These are phyloP conservation scores for Pseudogymnoascus sp. DNA, from an alignment of 2,329 filamentous ascomycete genomes.

Conservation along the genomic window DNA sequence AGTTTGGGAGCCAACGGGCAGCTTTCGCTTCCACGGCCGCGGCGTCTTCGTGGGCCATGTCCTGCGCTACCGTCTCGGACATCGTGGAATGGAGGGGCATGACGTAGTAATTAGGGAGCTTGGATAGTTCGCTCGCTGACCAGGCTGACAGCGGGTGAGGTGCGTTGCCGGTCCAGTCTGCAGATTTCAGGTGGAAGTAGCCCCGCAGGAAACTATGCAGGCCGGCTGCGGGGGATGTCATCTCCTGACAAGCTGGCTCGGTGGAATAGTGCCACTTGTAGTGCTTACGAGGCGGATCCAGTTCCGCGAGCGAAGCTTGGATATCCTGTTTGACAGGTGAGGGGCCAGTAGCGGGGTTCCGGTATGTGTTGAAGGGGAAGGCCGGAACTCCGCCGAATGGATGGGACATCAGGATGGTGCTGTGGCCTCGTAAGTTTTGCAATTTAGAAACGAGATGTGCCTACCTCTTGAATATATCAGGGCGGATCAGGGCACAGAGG, in stretches of 20 bases:
- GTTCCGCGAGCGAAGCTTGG: conserved; percentile 44
- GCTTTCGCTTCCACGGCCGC: conserved; percentile 29
- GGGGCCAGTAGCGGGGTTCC: conserved; percentile 18
- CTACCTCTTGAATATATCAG: conserved; percentile 53
- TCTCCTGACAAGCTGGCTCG: conserved; percentile 36
- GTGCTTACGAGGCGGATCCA: conserved; percentile 51
- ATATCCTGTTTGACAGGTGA: conserved; percentile 33
- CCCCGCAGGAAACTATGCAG: conserved; percentile 54
- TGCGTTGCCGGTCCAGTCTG: conserved; percentile 44
- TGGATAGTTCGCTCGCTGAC: conserved; percentile 46
- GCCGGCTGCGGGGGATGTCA: conserved; percentile 40
- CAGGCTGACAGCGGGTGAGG: conserved; percentile 46
- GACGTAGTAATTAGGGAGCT: conserved; percentile 61
- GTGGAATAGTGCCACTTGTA: conserved; percentile 61
- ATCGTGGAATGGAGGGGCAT: conserved; percentile 51
- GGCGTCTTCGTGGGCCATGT: conserved; percentile 45
- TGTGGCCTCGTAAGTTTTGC: conserved; percentile 9
- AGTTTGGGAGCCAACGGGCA: conserved; percentile 45
- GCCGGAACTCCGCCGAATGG: conserved; percentile 47
- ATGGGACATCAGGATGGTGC: conserved; percentile 54
- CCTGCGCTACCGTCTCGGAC: conserved; percentile 45
- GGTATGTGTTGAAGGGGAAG: conserved; percentile 40
- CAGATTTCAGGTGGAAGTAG: conserved; percentile 61
- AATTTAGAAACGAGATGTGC: background rate
- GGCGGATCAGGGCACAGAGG: conserved; percentile 51